Percentiles rank a stretch among this genome's conserved stretches.
phyloP scores from a whole-genome alignment of 768 basidiomycete species.

The Mycena crocata region DNA sequence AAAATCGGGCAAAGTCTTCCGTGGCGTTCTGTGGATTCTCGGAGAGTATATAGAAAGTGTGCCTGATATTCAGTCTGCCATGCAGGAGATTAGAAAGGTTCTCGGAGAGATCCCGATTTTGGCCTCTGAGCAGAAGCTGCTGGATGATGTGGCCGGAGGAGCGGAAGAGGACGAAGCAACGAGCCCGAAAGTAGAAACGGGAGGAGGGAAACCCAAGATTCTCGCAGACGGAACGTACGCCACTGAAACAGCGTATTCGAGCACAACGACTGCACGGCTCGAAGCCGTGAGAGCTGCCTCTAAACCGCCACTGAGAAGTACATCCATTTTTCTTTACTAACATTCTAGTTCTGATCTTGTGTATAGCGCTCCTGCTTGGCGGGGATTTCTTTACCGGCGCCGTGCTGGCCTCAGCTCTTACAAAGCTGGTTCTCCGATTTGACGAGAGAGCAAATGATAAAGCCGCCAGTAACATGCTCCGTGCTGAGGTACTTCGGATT shows the following conservation, averaged over 20 bases:
- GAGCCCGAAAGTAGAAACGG: slow-evolving; percentile 58
- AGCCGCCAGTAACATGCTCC: slow-evolving; percentile 70
- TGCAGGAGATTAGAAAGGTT: slow-evolving; percentile 85
- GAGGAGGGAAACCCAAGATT: slow-evolving; percentile 75
- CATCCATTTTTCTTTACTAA: slow-evolving; percentile 33
- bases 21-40: slow-evolving; percentile 97
- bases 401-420: slow-evolving; percentile 88
- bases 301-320: slow-evolving; percentile 91
- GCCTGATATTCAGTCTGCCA: slow-evolving; percentile 74
- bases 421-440: slow-evolving; percentile 91
- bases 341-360: neutral
- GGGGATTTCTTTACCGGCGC: slow-evolving; percentile 98
- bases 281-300: slow-evolving; percentile 88
- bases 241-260: slow-evolving; percentile 91
- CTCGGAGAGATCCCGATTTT: slow-evolving; percentile 98
- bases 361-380: slow-evolving; percentile 86
- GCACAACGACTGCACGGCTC: slow-evolving; percentile 67
- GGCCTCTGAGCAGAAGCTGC: slow-evolving; percentile 85
- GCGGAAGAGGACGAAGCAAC: slow-evolving; percentile 64
- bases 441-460: slow-evolving; percentile 62
- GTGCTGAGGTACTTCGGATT: slow-evolving; percentile 77
- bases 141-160: slow-evolving; percentile 77
- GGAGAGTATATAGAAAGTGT: slow-evolving; percentile 89
- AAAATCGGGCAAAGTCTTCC: slow-evolving; percentile 96
- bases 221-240: slow-evolving; percentile 98